These are phyloP conservation scores for Apiospora sp. DNA, from an alignment of 2,329 filamentous ascomycete genomes.

Conservation along the genomic window DNA sequence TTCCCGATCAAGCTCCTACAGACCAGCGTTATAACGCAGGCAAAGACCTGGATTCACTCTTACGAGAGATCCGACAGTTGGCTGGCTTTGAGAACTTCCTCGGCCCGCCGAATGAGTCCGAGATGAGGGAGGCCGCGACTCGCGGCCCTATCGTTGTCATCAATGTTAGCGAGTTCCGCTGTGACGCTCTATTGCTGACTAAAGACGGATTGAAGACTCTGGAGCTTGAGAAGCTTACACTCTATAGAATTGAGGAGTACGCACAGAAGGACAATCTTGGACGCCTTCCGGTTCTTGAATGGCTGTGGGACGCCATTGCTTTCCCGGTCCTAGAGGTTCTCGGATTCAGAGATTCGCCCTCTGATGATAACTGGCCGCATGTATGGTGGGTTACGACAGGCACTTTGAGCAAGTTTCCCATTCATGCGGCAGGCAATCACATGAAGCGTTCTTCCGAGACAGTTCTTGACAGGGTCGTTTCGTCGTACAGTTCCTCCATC, in stretches of 20 bases:
- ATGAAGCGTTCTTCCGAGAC: conserved; percentile 31
- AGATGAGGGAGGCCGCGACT: conserved; percentile 32
- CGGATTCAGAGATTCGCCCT: conserved; percentile 32
- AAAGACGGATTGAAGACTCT: conserved; percentile 29
- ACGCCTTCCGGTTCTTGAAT: conserved; percentile 35
- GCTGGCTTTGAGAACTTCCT: conserved; percentile 38
- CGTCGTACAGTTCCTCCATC: conserved; percentile 48
- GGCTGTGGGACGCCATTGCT: conserved; percentile 42
- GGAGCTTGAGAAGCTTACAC: conserved; percentile 31
- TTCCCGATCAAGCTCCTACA: no score
- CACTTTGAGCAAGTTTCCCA: conserved; percentile 38
- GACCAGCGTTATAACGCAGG: background rate
- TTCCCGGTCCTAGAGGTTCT: conserved; percentile 40
- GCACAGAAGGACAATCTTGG: conserved; percentile 22
- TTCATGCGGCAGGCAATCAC: conserved; percentile 47
- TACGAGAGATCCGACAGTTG: conserved; percentile 25
- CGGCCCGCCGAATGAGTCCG: conserved; percentile 29
- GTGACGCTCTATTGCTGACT: conserved; percentile 40
- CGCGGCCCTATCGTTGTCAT: conserved; percentile 40
- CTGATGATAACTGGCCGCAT: conserved; percentile 35
- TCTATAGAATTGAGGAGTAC: conserved; percentile 23
- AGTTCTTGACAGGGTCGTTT: conserved; percentile 46
- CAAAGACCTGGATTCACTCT: conserved; percentile 28
- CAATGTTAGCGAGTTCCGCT: conserved; percentile 39
- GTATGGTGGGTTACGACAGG: conserved; percentile 48